phyloP scores from a whole-genome alignment of 139 green algal genomes.

The Mesotaenium endlicherianum region DNA sequence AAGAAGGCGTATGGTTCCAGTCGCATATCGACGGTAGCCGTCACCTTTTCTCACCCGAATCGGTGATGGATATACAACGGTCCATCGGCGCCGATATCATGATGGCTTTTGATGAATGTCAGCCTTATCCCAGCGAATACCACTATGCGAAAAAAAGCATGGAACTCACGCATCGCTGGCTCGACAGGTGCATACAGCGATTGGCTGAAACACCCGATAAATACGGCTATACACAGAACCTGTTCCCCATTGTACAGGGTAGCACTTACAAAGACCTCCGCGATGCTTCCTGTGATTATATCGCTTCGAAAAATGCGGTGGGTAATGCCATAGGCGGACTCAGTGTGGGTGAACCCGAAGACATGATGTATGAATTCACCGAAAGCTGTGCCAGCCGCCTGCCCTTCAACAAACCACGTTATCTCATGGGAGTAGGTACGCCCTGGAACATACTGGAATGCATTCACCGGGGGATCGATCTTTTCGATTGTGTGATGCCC shows the following conservation, averaged over 20 bases:
- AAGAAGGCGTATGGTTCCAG: conserved; percentile 17
- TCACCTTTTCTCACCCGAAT: neutral
- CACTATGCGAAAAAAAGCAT: neutral
- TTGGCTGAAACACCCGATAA: neutral
- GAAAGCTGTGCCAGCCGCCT: neutral
- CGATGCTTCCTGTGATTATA: neutral
- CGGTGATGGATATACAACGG: neutral
- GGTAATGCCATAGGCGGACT: neutral
- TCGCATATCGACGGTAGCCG: neutral
- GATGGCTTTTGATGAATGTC: conserved; percentile 16
- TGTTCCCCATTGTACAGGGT: conserved; percentile 24
- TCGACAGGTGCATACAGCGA: neutral
- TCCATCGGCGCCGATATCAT: conserved; percentile 2
- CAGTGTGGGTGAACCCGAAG: neutral
- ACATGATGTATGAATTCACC: neutral
- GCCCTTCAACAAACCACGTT: conserved; percentile 20
- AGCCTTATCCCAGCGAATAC: neutral
- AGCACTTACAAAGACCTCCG: neutral
- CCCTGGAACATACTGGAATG: no score
- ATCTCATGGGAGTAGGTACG: conserved; percentile 28
- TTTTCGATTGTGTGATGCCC: no score
- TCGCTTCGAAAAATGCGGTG: neutral
- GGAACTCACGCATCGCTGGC: neutral
- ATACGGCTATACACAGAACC: no score
- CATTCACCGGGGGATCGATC: no score